A percentile compares a stretch with the other conserved stretches of the same genome.
phyloP scores from a whole-genome alignment of 169 alveolate species.

The Toxoplasma gondii region DNA sequence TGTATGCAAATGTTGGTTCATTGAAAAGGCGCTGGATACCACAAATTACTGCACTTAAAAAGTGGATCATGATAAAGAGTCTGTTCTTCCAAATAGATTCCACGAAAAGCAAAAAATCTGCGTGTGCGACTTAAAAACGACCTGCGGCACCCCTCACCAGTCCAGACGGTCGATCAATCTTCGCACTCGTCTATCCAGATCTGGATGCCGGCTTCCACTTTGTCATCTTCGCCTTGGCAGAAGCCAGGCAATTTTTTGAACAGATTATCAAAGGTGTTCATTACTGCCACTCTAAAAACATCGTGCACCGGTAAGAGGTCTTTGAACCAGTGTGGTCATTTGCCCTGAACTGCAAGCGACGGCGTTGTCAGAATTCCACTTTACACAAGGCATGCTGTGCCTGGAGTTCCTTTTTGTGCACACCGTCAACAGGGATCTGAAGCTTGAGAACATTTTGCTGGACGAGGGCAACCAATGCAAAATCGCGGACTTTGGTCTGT shows the following conservation, averaged over 20 bases:
- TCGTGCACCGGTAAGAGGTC: slow-evolving; percentile 78
- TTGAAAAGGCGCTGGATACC: no score
- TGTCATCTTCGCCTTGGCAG: slow-evolving; percentile 4
- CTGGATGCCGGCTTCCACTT: no score
- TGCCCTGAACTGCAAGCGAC: neutral
- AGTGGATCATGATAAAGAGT: no score
- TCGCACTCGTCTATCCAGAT: no score
- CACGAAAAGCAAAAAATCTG: no score
- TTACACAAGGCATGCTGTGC: neutral
- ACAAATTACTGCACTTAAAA: no score
- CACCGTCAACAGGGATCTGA: slow-evolving; percentile 81
- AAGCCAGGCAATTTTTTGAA: slow-evolving; percentile 73
- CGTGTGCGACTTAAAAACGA: no score
- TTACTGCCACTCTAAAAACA: slow-evolving; percentile 81
- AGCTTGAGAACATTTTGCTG: slow-evolving; percentile 88
- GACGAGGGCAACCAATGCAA: slow-evolving; percentile 82
- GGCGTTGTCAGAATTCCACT: neutral
- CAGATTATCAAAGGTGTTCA: slow-evolving; percentile 82
- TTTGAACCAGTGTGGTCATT: neutral
- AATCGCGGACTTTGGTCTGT: slow-evolving; percentile 89
- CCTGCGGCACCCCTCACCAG: no score
- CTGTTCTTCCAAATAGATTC: neutral
- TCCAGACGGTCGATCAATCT: no score
- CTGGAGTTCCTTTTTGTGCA: neutral
- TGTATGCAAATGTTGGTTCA: no score